Evolutionary conservation across 1,284 basidiomycete species (phyloP), one percentile per base, ranked within the genome.

Genomic region (Rhodotorula glutinis): DNA sequence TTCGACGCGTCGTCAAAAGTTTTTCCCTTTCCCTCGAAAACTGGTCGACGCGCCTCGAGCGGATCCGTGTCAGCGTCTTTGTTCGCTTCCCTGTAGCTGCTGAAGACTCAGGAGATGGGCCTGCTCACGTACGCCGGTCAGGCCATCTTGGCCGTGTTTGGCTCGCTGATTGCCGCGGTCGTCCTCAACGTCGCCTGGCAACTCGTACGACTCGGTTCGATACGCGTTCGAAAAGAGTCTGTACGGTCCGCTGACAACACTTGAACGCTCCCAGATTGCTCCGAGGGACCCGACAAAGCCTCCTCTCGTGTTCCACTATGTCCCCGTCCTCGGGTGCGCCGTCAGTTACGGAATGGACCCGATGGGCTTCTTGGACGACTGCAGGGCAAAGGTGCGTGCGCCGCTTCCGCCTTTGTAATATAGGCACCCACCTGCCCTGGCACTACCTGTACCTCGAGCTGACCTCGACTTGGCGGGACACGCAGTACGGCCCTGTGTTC

Each of bases 241-340:
- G 27, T 19, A 13, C 33, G 49, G 5, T 25, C 1, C 17, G 43
- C 46, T 53, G 23, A 41, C 43, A 25, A 52, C 33, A 44, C 47
- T 72, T 25, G 19, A 17, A 13, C 23, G 17, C 3, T 58, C 41
- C 10, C 73, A 87, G 85, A 55, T 85, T 60, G 75, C 83, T 23
- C 87, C 87, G 30, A 80, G 80, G 61, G 82, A 87, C 76, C 82
- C 82, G 57, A 83, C 82, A 1, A 57, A 44, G 38, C 90, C 90
- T 8, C 90, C 90, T 0, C 80, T 88, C 55, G 90, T 92, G 21
- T 92, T 91, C 80, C 87, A 91, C 78, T 83, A 83, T 75, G 81
- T 91, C 66, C 90, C 90, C 25, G 82, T 87, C 78, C 82, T 92
- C 70, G 90, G 90, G 17, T 89, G 87, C 38, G 87, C 90, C 2